phyloP scores from a whole-genome alignment of 2,329 filamentous ascomycete genomes.

The Penicillium digitatum region DNA sequence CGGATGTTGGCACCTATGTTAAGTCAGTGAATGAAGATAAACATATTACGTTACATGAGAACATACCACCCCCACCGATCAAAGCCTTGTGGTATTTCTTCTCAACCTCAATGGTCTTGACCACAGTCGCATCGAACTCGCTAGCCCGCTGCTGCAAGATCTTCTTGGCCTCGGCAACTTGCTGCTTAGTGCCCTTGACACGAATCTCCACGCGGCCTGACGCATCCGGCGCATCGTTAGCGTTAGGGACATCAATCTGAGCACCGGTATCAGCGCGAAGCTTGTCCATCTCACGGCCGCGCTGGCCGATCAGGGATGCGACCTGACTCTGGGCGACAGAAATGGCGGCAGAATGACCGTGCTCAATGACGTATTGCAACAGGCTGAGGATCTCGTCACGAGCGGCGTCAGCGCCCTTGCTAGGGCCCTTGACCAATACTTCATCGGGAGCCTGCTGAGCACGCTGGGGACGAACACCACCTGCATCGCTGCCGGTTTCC shows the following conservation, averaged over 20 bases:
- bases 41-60: not conserved
- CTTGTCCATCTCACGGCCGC: conserved; percentile 85
- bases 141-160: conserved; percentile 79
- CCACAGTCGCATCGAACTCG: conserved; percentile 84
- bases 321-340: conserved; percentile 87
- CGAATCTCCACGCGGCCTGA: conserved; percentile 75
- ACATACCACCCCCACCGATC: conserved; percentile 82
- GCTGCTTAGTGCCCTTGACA: conserved; percentile 86
- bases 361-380: conserved; percentile 84
- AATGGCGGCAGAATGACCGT: conserved; percentile 73
- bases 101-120: conserved; percentile 81
- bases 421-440: conserved; percentile 84
- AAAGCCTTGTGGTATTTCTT: conserved; percentile 83
- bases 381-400: conserved; percentile 87
- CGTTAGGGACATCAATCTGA: conserved; percentile 85
- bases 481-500: conserved; percentile 65
- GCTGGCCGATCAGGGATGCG: conserved; percentile 87
- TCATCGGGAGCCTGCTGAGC: conserved; percentile 79
- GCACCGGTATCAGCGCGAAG: conserved; percentile 79
- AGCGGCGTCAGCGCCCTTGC: conserved; percentile 86
- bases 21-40: conserved; percentile 37
- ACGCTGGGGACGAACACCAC: conserved; percentile 57
- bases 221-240: conserved; percentile 63
- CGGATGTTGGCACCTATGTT: conserved; percentile 73
- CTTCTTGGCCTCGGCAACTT: conserved; percentile 89